phyloP scores from a whole-genome alignment of 2,329 filamentous ascomycete species.

The Curvularia lunata region DNA sequence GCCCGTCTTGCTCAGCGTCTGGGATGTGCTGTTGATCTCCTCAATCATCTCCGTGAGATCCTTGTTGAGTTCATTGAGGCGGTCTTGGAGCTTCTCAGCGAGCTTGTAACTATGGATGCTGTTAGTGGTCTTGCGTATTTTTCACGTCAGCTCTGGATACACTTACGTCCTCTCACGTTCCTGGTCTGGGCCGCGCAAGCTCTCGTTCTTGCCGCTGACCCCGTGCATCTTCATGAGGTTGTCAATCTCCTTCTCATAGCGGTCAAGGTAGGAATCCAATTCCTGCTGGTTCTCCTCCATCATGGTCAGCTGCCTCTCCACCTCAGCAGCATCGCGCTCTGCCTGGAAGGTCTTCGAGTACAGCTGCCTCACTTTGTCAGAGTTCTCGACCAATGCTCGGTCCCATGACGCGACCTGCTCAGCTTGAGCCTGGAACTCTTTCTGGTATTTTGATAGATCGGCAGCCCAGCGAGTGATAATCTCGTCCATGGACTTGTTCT shows the following conservation, averaged over 20 bases:
- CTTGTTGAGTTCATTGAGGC: slow-evolving; percentile 90
- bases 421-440: slow-evolving; percentile 92
- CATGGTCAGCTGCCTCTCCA: slow-evolving; percentile 85
- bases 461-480: slow-evolving; percentile 97
- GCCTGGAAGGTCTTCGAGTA: slow-evolving; percentile 93
- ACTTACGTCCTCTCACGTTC: slow-evolving; percentile 88
- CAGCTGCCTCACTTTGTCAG: slow-evolving; percentile 91
- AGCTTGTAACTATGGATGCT: slow-evolving; percentile 70
- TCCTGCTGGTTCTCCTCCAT: slow-evolving; percentile 95
- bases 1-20: slow-evolving; percentile 83
- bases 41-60: slow-evolving; percentile 96
- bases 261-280: slow-evolving; percentile 83
- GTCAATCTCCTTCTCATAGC: slow-evolving; percentile 91
- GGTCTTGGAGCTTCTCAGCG: slow-evolving; percentile 89
- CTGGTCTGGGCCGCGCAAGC: slow-evolving; percentile 86
- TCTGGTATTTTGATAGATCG: slow-evolving; percentile 93
- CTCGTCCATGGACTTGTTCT: slow-evolving; percentile 99
- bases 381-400: slow-evolving; percentile 88
- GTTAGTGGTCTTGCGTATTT: slow-evolving; percentile 8
- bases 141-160: background rate
- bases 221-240: slow-evolving; percentile 88
- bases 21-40: slow-evolving; percentile 94
- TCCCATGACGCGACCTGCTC: slow-evolving; percentile 90
- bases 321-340: slow-evolving; percentile 88
- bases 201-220: slow-evolving; percentile 66